Percentiles rank a stretch among this genome's conserved stretches.
phyloP scores from a whole-genome alignment of 345 rosid species.

The Citrus sp. region DNA sequence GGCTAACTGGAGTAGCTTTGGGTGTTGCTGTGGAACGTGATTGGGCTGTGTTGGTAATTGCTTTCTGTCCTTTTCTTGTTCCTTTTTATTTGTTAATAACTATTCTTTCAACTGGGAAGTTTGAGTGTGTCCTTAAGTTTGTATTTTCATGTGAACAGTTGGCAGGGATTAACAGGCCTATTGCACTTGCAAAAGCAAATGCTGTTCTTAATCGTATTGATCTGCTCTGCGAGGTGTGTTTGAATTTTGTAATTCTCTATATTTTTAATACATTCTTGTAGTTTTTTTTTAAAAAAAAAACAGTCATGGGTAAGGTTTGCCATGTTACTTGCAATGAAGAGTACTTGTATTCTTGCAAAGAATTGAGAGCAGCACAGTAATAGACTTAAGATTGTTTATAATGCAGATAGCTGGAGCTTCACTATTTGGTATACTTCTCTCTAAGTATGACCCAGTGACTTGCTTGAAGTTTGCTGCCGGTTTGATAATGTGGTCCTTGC shows the following conservation, averaged over 20 bases:
- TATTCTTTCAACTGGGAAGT: slow-evolving; percentile 15
- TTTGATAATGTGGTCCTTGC: slow-evolving; percentile 66
- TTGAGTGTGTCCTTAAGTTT: slow-evolving; percentile 14
- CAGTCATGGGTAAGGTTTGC: background rate
- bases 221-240: slow-evolving; percentile 82
- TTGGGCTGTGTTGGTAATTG: slow-evolving; percentile 90
- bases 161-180: slow-evolving; percentile 85
- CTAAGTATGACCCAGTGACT: slow-evolving; percentile 74
- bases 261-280: background rate
- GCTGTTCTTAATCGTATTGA: slow-evolving; percentile 85
- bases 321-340: background rate
- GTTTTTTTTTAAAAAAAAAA: background rate
- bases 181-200: slow-evolving; percentile 93
- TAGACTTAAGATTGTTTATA: background rate
- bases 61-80: slow-evolving; percentile 8
- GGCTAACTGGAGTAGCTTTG: slow-evolving; percentile 75
- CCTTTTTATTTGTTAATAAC: background rate
- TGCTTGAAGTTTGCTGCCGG: slow-evolving; percentile 81
- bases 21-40: slow-evolving; percentile 95
- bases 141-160: slow-evolving; percentile 41
- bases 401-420: slow-evolving; percentile 85
- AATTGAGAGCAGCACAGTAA: background rate
- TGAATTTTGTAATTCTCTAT: background rate
- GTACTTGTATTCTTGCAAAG: background rate
- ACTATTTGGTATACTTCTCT: slow-evolving; percentile 77